Evolutionary conservation across 2,329 filamentous ascomycete genomes (phyloP).

Genomic region (Beauveria brongniartii): DNA sequence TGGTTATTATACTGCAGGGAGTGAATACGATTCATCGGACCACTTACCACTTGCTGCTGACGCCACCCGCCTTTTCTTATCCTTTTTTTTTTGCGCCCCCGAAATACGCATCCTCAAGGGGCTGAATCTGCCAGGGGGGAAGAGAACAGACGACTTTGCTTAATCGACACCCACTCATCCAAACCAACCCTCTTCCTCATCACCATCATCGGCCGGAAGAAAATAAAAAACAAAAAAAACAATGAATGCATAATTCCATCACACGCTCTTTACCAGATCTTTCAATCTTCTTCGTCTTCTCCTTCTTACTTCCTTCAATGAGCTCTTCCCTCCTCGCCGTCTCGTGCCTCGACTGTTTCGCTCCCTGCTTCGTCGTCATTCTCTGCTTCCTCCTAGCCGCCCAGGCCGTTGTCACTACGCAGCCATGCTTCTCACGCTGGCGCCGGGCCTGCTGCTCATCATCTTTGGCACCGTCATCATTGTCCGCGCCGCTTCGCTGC

Average conservation of each 20-base stretch:
- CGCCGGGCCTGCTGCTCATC: slow-evolving; percentile 7
- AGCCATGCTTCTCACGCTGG: slow-evolving; percentile 11
- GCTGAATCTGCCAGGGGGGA: background rate
- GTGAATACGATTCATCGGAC: background rate
- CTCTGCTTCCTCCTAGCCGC: background rate
- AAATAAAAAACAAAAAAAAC: background rate
- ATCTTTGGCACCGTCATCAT: slow-evolving; percentile 8
- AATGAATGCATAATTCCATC: background rate
- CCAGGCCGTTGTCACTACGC: background rate
- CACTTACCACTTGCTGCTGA: background rate
- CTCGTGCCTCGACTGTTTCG: background rate
- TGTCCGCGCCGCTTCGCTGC: slow-evolving; percentile 9
- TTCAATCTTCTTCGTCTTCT: background rate
- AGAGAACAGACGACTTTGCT: background rate
- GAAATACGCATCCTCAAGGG: background rate
- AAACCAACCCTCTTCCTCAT: background rate
- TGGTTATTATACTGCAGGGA: background rate
- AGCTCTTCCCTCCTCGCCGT: background rate
- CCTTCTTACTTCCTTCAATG: background rate
- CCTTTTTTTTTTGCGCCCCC: background rate
- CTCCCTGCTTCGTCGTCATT: background rate
- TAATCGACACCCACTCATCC: background rate
- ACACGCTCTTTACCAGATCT: background rate
- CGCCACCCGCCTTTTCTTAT: background rate
- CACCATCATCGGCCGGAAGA: background rate